A percentile compares a stretch with the other conserved stretches of the same genome.
Evolutionary conservation across 352 stramenopile genomes (phyloP).

Genomic region (Phytophthora ohioensis): DNA sequence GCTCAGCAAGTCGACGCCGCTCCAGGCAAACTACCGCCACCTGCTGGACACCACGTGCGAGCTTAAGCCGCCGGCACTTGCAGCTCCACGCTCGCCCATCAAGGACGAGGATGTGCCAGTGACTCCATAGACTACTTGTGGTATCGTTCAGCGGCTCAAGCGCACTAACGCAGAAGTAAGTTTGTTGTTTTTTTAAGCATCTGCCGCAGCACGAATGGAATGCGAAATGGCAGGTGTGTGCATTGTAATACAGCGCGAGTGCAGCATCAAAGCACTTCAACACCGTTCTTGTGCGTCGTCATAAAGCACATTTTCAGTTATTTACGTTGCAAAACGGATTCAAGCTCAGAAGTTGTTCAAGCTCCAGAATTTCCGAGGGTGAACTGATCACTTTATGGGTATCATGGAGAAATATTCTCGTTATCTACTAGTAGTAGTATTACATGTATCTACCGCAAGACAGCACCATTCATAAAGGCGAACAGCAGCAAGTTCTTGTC

Average conservation of each 20-base stretch:
- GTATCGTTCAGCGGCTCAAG: conserved; percentile 3
- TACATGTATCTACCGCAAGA: no score
- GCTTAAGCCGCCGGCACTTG: conserved; percentile 34
- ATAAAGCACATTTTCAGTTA: not conserved
- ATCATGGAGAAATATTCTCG: no score
- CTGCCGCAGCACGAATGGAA: conserved; percentile 33
- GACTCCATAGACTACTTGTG: conserved; percentile 13
- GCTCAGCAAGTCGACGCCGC: conserved; percentile 67
- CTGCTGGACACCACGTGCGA: conserved; percentile 51
- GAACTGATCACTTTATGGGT: no score
- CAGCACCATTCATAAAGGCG: no score
- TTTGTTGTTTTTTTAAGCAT: conserved; percentile 25
- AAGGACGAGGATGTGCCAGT: conserved; percentile 20
- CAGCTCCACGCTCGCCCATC: conserved; percentile 6
- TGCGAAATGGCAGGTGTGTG: conserved; percentile 24
- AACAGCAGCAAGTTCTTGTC: no score
- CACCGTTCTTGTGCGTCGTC: no score
- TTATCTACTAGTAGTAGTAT: no score
- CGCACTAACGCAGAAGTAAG: conserved; percentile 20
- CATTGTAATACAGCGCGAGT: conserved; percentile 34
- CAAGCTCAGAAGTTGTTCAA: no score
- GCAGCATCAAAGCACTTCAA: not conserved
- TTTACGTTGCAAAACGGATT: no score
- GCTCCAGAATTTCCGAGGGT: no score
- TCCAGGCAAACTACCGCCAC: conserved; percentile 79